Evolutionary conservation across 2,329 filamentous ascomycete genomes (phyloP).

Genomic region (Fusarium sambucinum): DNA sequence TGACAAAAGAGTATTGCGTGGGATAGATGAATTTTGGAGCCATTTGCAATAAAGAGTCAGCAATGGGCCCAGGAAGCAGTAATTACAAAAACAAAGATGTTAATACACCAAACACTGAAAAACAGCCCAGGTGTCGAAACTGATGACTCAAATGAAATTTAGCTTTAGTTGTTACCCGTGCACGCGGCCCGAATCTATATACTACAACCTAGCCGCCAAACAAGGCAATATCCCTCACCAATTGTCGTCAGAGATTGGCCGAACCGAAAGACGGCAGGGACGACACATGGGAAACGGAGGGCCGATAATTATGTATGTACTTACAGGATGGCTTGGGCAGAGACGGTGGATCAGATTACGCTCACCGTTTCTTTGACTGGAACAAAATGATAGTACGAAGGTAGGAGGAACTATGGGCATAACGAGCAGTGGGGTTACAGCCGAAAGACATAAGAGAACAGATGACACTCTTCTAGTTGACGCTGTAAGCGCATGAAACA

Average conservation of each 20-base stretch:
- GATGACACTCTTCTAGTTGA: background rate
- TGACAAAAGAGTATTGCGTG: background rate
- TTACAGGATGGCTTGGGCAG: constrained; percentile 13
- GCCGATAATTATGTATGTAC: background rate
- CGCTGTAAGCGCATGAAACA: constrained; percentile 19
- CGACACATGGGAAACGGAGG: constrained; percentile 31
- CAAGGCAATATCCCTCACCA: constrained; percentile 9
- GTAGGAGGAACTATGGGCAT: background rate
- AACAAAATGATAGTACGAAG: background rate
- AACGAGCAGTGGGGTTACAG: constrained; percentile 28
- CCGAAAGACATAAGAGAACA: constrained; percentile 14
- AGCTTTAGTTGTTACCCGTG: constrained; percentile 26
- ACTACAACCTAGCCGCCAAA: constrained; percentile 31
- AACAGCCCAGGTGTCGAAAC: background rate
- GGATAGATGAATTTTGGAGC: background rate
- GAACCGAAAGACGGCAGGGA: constrained; percentile 22
- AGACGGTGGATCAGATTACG: constrained; percentile 33
- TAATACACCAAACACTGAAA: background rate
- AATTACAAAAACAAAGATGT: background rate
- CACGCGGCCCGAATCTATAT: constrained; percentile 43
- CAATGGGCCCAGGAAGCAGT: background rate
- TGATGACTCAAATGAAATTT: constrained; percentile 25
- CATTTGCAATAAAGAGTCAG: background rate
- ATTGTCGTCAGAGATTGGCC: constrained; percentile 25
- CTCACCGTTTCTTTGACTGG: constrained; percentile 33